Percentiles rank a stretch among this genome's conserved stretches.
These are phyloP conservation scores for Pseudozyma sp. DNA, from an alignment of 1,284 basidiomycete species.

Conservation along the genomic window DNA sequence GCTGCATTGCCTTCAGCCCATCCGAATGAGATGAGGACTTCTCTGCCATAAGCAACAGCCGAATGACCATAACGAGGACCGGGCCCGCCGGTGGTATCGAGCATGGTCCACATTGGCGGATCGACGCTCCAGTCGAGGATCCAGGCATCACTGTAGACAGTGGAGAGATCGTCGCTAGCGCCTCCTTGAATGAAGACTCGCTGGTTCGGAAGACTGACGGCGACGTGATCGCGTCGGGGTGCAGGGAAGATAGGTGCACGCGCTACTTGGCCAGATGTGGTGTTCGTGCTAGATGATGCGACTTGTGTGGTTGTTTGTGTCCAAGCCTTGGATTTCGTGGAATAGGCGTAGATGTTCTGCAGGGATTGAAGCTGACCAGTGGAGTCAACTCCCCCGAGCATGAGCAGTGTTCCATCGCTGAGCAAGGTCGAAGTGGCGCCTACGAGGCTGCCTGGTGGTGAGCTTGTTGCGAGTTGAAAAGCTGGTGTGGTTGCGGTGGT, in stretches of 20 bases:
- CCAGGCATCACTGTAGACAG: conserved; percentile 61
- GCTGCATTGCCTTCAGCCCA: conserved; percentile 57
- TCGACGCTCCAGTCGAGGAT: conserved; percentile 61
- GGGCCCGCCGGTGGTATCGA: conserved; percentile 42
- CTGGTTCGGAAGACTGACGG: conserved; percentile 57
- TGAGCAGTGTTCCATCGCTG: conserved; percentile 57
- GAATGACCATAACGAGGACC: conserved; percentile 57
- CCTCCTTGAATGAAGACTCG: conserved; percentile 63
- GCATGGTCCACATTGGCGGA: conserved; percentile 54
- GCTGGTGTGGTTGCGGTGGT: conserved; percentile 14
- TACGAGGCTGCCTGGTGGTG: conserved; percentile 44
- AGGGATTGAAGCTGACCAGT: conserved; percentile 52
- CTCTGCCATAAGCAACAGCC: conserved; percentile 59
- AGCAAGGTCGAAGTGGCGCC: conserved; percentile 57
- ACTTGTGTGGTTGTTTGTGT: conserved; percentile 23
- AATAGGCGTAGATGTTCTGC: conserved; percentile 45
- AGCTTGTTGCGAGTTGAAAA: conserved; percentile 20
- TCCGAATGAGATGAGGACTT: conserved; percentile 55
- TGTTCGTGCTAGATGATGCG: conserved; percentile 3
- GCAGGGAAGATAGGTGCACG: conserved; percentile 29
- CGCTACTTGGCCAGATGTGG: neutral
- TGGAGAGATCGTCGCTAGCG: conserved; percentile 53
- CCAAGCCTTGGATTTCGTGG: conserved; percentile 38
- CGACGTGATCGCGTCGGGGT: conserved; percentile 58
- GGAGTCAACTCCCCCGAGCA: conserved; percentile 54